These are phyloP conservation scores for Fusarium acutatum DNA, from an alignment of 2,329 filamentous ascomycete species.

Conservation along the genomic window DNA sequence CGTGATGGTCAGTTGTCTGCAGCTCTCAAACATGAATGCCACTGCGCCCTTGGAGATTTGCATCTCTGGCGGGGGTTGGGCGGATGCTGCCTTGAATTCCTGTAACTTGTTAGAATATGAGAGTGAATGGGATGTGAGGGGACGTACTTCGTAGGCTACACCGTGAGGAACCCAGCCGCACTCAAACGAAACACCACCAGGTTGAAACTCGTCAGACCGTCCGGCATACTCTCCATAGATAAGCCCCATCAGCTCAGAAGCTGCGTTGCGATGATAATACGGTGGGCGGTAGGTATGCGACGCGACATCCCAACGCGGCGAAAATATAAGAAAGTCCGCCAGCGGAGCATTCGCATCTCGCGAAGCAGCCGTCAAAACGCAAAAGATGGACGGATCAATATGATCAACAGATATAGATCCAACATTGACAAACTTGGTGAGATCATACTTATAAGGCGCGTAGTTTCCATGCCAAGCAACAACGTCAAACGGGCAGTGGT, in stretches of 20 bases:
- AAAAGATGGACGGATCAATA: constrained; percentile 72
- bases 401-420: constrained; percentile 60
- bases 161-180: constrained; percentile 31
- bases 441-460: constrained; percentile 66
- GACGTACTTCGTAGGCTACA: constrained; percentile 27
- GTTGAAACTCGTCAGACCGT: constrained; percentile 28
- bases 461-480: constrained; percentile 78
- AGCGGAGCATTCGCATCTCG: constrained; percentile 62
- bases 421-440: constrained; percentile 66
- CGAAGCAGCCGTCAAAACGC: constrained; percentile 69
- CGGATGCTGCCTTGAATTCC: constrained; percentile 38
- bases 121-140: rapidly evolving
- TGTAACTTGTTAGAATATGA: neutral
- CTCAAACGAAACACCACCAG: constrained; percentile 29
- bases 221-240: constrained; percentile 50
- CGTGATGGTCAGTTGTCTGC: constrained; percentile 35
- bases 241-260: constrained; percentile 65
- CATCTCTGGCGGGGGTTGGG: constrained; percentile 23
- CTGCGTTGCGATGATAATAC: constrained; percentile 71
- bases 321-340: constrained; percentile 74
- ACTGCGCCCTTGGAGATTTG: constrained; percentile 37
- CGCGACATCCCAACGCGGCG: constrained; percentile 70
- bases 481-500: constrained; percentile 75
- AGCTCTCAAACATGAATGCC: constrained; percentile 41
- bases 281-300: constrained; percentile 70